These are phyloP conservation scores for Hydnum rufescens DNA, from an alignment of 768 basidiomycete genomes.

Conservation along the genomic window DNA sequence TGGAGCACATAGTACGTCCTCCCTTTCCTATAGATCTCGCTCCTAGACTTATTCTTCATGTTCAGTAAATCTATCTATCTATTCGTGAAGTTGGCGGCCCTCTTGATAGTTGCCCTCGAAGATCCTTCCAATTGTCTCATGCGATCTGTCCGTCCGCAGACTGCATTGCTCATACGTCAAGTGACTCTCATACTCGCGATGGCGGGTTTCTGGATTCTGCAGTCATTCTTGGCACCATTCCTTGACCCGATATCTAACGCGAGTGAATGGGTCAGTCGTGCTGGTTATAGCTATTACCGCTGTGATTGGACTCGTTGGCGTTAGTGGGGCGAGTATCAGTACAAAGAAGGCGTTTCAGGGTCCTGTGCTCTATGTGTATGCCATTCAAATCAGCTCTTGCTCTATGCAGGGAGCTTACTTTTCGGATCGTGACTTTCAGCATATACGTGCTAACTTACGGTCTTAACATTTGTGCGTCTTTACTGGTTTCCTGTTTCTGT, in stretches of 20 bases:
- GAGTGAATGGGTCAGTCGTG: constrained; percentile 50
- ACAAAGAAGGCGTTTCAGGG: constrained; percentile 29
- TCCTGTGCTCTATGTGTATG: constrained; percentile 44
- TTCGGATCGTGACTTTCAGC: constrained; percentile 13
- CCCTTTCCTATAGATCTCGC: not conserved
- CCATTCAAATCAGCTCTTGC: constrained; percentile 7
- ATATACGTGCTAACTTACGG: constrained; percentile 43
- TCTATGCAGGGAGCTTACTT: not conserved
- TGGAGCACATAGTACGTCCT: constrained; percentile 35
- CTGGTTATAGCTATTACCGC: constrained; percentile 53
- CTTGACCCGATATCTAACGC: constrained; percentile 53
- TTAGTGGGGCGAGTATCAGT: constrained; percentile 32
- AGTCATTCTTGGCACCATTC: constrained; percentile 43
- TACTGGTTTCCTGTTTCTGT: too few relatives aligned
- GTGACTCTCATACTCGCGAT: constrained; percentile 36
- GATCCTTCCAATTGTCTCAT: constrained; percentile 58
- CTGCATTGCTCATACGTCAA: constrained; percentile 40
- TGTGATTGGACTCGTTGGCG: constrained; percentile 39
- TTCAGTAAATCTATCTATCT: constrained; percentile 33
- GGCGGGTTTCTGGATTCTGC: constrained; percentile 37
- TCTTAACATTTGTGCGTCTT: constrained; percentile 35
- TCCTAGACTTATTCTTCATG: not conserved
- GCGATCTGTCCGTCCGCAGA: constrained; percentile 18
- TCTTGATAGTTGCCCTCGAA: constrained; percentile 45
- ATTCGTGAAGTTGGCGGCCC: constrained; percentile 47